These are phyloP conservation scores for Aureobasidium subglaciale DNA, from an alignment of 2,329 filamentous ascomycete species.

Conservation along the genomic window DNA sequence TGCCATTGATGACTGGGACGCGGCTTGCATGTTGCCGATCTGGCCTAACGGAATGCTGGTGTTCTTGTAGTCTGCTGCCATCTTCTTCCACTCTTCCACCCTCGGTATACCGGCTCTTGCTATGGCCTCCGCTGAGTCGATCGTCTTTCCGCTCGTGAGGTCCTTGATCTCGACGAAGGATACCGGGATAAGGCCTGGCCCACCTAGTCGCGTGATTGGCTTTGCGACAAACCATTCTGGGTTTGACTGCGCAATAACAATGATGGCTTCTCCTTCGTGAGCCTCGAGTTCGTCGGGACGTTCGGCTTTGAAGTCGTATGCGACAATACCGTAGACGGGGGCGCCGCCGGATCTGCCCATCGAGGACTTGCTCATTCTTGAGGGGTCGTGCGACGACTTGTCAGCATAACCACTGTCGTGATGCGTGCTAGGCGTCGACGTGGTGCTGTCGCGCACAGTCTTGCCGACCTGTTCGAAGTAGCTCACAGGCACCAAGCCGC, in stretches of 20 bases:
- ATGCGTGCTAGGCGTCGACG: conserved; percentile 40
- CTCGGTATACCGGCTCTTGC: conserved; percentile 81
- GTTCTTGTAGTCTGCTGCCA: conserved; percentile 98
- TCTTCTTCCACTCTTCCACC: conserved; percentile 99
- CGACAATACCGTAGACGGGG: conserved; percentile 94
- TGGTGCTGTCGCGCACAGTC: conserved; percentile 76
- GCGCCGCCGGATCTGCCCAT: conserved; percentile 45
- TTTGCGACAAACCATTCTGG: conserved; percentile 99
- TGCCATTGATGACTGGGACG: not conserved
- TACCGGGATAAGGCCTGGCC: conserved; percentile 89
- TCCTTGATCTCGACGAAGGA: conserved; percentile 95
- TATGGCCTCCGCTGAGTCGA: conserved; percentile 82
- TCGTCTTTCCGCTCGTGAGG: conserved; percentile 78
- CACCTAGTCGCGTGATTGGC: conserved; percentile 93
- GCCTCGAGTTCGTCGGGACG: conserved; percentile 93
- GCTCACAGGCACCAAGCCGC: conserved; percentile 85
- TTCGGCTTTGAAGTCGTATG: conserved; percentile 95
- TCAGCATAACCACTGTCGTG: conserved; percentile 91
- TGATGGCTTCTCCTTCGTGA: conserved; percentile 91
- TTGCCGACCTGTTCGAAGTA: conserved; percentile 92
- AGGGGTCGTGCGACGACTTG: conserved; percentile 24
- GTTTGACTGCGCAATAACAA: conserved; percentile 97
- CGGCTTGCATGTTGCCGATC: conserved; percentile 39
- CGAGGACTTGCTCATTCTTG: conserved; percentile 36
- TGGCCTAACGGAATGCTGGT: conserved; percentile 95